phyloP scores from a whole-genome alignment of 129 eudicot genomes.

The Cynara cardunculus region DNA sequence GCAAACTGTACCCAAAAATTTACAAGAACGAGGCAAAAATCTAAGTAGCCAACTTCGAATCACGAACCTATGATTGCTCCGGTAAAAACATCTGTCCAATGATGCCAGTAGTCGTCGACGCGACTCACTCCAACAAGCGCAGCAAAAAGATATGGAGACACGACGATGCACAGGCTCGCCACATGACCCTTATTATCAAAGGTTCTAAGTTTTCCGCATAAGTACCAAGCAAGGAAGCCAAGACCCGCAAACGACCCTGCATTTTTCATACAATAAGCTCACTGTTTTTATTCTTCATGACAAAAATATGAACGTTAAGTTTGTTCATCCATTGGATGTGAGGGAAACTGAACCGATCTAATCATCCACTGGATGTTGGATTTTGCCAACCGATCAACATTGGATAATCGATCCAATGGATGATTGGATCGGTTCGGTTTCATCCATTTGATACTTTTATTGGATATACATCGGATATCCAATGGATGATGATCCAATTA shows the following conservation, averaged over 20 bases:
- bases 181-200: constrained; percentile 51
- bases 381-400: too few species aligned
- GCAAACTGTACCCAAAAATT: background rate
- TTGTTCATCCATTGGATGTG: too few species aligned
- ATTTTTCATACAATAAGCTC: background rate
- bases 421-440: too few species aligned
- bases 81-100: constrained; percentile 57
- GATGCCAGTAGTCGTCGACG: constrained; percentile 75
- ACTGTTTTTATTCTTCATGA: background rate
- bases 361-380: too few species aligned
- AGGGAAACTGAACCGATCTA: too few species aligned
- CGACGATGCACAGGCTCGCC: constrained; percentile 43
- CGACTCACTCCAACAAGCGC: constrained; percentile 59
- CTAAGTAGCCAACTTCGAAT: background rate
- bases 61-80: constrained; percentile 50
- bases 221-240: constrained; percentile 64
- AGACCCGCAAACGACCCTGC: constrained; percentile 81
- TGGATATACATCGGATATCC: too few species aligned
- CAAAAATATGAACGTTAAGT: background rate
- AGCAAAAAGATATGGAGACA: constrained; percentile 52
- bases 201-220: constrained; percentile 56
- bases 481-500: too few species aligned
- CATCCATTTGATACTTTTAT: too few species aligned
- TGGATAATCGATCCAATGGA: too few species aligned
- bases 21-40: background rate